These are phyloP conservation scores for Ampelocalamus luodianensis DNA, from an alignment of 176 grass and related monocot genomes.

Conservation along the genomic window DNA sequence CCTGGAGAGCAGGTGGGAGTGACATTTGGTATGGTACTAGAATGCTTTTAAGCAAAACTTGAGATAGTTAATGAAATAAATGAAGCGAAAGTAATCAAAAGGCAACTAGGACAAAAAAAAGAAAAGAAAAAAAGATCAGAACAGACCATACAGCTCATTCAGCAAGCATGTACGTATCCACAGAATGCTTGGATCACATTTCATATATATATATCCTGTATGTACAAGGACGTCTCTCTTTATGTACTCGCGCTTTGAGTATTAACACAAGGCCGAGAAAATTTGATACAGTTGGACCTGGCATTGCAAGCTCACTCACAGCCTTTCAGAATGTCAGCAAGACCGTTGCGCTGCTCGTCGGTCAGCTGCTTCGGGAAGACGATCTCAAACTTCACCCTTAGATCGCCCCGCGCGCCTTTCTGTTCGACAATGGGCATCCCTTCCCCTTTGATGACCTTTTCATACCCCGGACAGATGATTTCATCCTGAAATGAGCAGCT, in stretches of 20 bases:
- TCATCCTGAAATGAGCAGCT: constrained; percentile 72
- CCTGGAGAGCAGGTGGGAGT: constrained; percentile 8
- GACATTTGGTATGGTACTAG: constrained; percentile 37
- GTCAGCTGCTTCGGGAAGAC: constrained; percentile 78
- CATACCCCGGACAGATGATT: constrained; percentile 69
- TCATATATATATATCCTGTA: constrained; percentile 46
- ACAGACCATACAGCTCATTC: constrained; percentile 48
- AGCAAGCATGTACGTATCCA: constrained; percentile 33
- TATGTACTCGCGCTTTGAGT: constrained; percentile 52
- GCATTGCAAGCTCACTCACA: constrained; percentile 48
- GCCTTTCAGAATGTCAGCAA: constrained; percentile 63
- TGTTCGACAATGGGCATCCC: constrained; percentile 73
- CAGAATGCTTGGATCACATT: constrained; percentile 49
- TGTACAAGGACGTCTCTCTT: constrained; percentile 66
- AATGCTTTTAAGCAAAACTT: background rate
- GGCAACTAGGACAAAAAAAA: constrained; percentile 27
- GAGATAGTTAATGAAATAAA: constrained; percentile 37
- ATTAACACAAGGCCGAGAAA: constrained; percentile 63
- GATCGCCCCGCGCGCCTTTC: constrained; percentile 62
- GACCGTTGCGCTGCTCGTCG: constrained; percentile 54
- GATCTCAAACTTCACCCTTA: constrained; percentile 71
- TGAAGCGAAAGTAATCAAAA: constrained; percentile 37
- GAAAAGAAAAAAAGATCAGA: constrained; percentile 16
- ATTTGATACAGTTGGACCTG: constrained; percentile 45
- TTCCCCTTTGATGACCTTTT: constrained; percentile 79